These are phyloP conservation scores for Lithohypha guttulata DNA, from an alignment of 2,329 filamentous ascomycete species.

Conservation along the genomic window DNA sequence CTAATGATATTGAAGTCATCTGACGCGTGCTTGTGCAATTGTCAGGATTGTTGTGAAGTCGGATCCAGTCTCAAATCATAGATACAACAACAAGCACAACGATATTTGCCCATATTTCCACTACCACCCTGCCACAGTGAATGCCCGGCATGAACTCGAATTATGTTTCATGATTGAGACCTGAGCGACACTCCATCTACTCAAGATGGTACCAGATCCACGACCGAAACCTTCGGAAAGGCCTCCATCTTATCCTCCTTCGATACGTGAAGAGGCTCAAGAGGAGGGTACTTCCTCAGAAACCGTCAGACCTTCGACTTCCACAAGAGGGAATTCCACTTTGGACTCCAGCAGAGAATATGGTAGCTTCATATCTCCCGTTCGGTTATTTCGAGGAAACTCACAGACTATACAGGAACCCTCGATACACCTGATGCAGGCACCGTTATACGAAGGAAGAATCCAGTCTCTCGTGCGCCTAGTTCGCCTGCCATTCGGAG, in stretches of 20 bases:
- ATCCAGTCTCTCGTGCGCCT: background rate
- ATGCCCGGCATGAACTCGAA: no score
- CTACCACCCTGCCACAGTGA: no score
- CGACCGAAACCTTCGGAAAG: background rate
- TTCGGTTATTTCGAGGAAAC: background rate
- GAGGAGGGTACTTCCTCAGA: background rate
- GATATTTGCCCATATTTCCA: no score
- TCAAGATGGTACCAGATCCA: background rate
- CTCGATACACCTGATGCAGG: constrained; percentile 3
- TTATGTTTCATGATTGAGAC: no score
- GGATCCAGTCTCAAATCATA: no score
- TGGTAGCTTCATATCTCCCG: constrained; percentile 5
- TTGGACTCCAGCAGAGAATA: constrained; percentile 4
- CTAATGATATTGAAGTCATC: no score
- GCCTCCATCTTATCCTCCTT: background rate
- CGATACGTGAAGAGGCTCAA: constrained; percentile 7
- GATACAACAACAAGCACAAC: no score
- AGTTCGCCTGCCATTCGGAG: constrained; percentile 5
- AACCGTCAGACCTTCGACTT: constrained; percentile 1
- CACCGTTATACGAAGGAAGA: constrained; percentile 1
- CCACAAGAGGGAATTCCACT: background rate
- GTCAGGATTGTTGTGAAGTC: no score
- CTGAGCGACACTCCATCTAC: no score
- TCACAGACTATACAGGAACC: background rate
- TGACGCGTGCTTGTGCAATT: no score